These are phyloP conservation scores for Coemansia sp. DNA, from an alignment of 192 early-diverging fungal species.

Conservation along the genomic window DNA sequence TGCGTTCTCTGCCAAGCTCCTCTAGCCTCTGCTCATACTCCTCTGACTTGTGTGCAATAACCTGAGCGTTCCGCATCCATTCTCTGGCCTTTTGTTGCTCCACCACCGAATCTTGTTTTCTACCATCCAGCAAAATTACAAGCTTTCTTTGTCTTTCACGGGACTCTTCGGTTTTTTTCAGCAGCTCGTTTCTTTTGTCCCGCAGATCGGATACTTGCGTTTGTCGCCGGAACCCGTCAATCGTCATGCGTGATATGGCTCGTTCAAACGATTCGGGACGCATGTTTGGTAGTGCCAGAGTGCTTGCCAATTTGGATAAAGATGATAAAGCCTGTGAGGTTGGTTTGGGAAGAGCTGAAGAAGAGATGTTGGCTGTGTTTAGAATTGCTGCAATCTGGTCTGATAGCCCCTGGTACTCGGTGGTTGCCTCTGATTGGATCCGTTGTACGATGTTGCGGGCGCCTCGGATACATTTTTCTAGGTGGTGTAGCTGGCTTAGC, in stretches of 20 bases:
- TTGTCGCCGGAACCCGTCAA: constrained; percentile 17
- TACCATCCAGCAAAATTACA: constrained; percentile 19
- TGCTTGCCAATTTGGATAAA: constrained; percentile 18
- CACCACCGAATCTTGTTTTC: constrained; percentile 11
- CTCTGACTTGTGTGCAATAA: constrained; percentile 31
- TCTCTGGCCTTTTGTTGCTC: constrained; percentile 53
- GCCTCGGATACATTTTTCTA: constrained; percentile 5
- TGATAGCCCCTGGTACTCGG: constrained; percentile 30
- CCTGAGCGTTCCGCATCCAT: constrained; percentile 44
- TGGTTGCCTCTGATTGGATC: constrained; percentile 26
- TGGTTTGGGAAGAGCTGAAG: constrained; percentile 6
- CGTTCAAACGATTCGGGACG: constrained; percentile 34
- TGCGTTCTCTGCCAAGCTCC: constrained; percentile 12
- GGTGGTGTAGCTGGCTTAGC: constrained; percentile 17
- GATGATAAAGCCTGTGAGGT: constrained; percentile 27
- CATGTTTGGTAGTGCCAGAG: constrained; percentile 22
- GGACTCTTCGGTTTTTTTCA: constrained; percentile 15
- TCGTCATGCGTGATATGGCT: constrained; percentile 24
- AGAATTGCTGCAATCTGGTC: constrained; percentile 16
- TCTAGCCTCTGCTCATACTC: constrained; percentile 39
- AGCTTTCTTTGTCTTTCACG: constrained; percentile 23
- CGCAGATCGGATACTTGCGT: neutral
- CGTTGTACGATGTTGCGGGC: constrained; percentile 5
- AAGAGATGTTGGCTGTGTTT: constrained; percentile 14
- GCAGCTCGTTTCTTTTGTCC: neutral